A percentile compares a stretch with the other conserved stretches of the same genome.
Conservation (phyloP, 208 protist species). For the Leishmania tarentolae region DNA sequence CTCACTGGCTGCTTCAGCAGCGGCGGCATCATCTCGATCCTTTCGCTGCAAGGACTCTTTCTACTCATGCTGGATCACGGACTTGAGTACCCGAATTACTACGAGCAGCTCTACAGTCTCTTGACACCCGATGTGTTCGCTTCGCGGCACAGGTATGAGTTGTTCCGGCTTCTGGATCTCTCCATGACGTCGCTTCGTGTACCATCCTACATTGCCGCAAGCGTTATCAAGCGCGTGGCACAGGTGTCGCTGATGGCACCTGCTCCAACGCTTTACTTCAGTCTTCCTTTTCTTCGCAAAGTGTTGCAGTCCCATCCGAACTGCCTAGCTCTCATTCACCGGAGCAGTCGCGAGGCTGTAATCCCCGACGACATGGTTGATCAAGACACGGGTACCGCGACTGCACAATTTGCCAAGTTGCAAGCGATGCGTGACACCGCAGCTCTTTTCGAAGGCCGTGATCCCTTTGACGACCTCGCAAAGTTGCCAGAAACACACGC, state of each 20-base stretch:
- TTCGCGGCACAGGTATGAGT: slow-evolving; percentile 85
- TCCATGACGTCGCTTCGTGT: slow-evolving; percentile 84
- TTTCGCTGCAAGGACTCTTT: slow-evolving; percentile 87
- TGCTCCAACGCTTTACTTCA: slow-evolving; percentile 85
- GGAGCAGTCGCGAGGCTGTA: slow-evolving; percentile 66
- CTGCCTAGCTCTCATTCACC: slow-evolving; percentile 89
- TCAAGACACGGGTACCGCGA: slow-evolving; percentile 6
- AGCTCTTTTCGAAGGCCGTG: slow-evolving; percentile 73
- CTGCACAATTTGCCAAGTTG: slow-evolving; percentile 32
- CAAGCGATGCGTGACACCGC: slow-evolving; percentile 57
- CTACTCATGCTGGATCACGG: slow-evolving; percentile 90
- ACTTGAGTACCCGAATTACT: slow-evolving; percentile 91
- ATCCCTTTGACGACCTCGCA: slow-evolving; percentile 68
- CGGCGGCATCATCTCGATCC: slow-evolving; percentile 85
- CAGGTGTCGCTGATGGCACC: slow-evolving; percentile 70
- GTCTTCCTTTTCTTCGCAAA: slow-evolving; percentile 83
- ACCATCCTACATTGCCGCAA: slow-evolving; percentile 82
- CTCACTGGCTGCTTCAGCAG: slow-evolving; percentile 82
- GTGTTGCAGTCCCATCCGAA: slow-evolving; percentile 88
- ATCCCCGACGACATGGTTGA: slow-evolving; percentile 39
- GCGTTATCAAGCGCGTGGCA: slow-evolving; percentile 78
- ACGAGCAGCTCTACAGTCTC: slow-evolving; percentile 90
- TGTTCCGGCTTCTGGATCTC: slow-evolving; percentile 86
- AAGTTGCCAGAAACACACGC: slow-evolving; percentile 55
- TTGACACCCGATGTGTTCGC: slow-evolving; percentile 81